Evolutionary conservation across 805 yeast species (phyloP), one percentile per base, ranked within the genome.

Genomic region (Saccharomycopsis babjevae): DNA sequence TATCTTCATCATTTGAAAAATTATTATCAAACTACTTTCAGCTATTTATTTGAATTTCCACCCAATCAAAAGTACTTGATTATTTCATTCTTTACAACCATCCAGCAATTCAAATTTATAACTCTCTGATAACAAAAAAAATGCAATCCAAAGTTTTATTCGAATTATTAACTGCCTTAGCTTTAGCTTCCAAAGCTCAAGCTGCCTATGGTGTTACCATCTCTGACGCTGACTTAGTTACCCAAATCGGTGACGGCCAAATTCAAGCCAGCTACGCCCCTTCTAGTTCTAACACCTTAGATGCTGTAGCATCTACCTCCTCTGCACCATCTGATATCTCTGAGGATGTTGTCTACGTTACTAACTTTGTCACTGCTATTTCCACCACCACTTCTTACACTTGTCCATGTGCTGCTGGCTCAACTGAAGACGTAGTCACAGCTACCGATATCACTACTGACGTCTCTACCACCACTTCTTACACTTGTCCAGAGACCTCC

Each of bases 241-340:
- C 57, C 50, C 66, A 61, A 57, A 61, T 63, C 28, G 58, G 60
- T 20, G 65, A 63, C 36, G 65, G 65, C 13, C 65, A 63, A 59
- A 63, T 63, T n/a, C 65, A 63, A 54, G 65, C 66, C 38, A 40
- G 64, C 20, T 52, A 66, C 60, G n/a, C 50, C 18, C 28, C 63
- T 15, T n/a, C 63, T 52, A 13, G 38, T 50, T 22, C 59, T 56
- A 42, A 18, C 59, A 57, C 59, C 32, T 36, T 50, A 30, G 60
- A 57, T 54, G 58, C 60, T 16, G 18, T 46, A 30, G 30, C 58
- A n/a, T 36, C 63, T 32, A 54, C 63, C 28, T 50, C 57, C 43
- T 40, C 60, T 25, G 34, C 58, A n/a, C 39, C 59, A 15, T 16
- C 36, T n/a, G 40, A n/a, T 11, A 40, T 30, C 20, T 28, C 54